Percentiles rank a stretch among this genome's conserved stretches.
phyloP scores from a whole-genome alignment of 2,329 filamentous ascomycete species.

The Pestalotiopsis sp. region DNA sequence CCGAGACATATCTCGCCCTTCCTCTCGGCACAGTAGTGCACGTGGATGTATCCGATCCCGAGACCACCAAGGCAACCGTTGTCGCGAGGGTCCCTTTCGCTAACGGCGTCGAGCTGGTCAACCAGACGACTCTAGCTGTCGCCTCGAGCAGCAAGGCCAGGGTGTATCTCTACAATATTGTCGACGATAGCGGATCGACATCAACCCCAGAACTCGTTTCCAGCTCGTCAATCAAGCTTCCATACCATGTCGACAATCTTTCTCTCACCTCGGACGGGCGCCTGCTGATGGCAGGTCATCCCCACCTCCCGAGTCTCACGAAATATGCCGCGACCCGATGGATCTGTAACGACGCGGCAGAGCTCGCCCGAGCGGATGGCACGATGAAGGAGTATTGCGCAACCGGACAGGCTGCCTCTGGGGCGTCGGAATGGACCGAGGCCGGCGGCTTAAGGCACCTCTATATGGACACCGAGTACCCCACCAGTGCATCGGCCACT shows the following conservation, averaged over 20 bases:
- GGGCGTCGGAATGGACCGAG: constrained; percentile 35
- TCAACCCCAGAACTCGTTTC: constrained; percentile 17
- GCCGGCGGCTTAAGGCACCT: constrained; percentile 28
- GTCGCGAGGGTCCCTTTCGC: constrained; percentile 38
- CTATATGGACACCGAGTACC: constrained; percentile 32
- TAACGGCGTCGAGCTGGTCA: constrained; percentile 43
- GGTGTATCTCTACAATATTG: constrained; percentile 32
- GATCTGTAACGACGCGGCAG: constrained; percentile 33
- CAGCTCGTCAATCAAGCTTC: constrained; percentile 23
- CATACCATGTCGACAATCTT: constrained; percentile 44
- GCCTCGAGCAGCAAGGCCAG: constrained; percentile 32
- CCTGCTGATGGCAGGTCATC: constrained; percentile 43
- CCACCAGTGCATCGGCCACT: constrained; percentile 30
- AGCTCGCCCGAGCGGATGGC: constrained; percentile 25
- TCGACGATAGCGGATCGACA: not conserved
- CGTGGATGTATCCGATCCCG: constrained; percentile 26
- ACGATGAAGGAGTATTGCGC: constrained; percentile 19
- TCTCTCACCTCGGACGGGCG: constrained; percentile 28
- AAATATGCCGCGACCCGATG: constrained; percentile 33
- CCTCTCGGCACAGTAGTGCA: constrained; percentile 38
- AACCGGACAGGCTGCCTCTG: constrained; percentile 17
- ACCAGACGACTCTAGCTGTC: constrained; percentile 38
- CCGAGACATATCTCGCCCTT: constrained; percentile 36
- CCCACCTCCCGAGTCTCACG: constrained; percentile 32
- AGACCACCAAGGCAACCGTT: constrained; percentile 21